Percentiles rank a stretch among this genome's conserved stretches.
phyloP scores from a whole-genome alignment of 1,284 basidiomycete species.

The Leccinum pachyderme region DNA sequence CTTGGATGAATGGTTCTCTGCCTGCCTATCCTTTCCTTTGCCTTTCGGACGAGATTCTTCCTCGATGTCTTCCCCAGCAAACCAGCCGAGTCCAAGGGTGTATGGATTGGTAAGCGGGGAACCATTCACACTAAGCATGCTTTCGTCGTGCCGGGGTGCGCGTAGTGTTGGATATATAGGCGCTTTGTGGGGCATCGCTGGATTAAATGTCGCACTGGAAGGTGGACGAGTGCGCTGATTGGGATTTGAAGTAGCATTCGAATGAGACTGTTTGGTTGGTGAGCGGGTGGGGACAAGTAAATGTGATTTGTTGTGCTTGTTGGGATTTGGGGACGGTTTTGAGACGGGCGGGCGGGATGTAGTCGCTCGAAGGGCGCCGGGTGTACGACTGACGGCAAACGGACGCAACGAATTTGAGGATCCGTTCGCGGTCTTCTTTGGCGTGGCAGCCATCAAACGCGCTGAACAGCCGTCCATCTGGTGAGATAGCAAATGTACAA shows the following conservation, averaged over 20 bases:
- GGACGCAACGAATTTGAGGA: slow-evolving; percentile 45
- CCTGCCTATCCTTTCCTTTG: slow-evolving; percentile 22
- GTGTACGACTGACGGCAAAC: slow-evolving; percentile 43
- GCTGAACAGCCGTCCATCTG: slow-evolving; percentile 38
- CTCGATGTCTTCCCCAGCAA: slow-evolving; percentile 37
- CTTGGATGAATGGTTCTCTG: slow-evolving; percentile 2
- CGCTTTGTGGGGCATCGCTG: slow-evolving; percentile 57
- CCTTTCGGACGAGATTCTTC: slow-evolving; percentile 6
- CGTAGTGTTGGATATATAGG: slow-evolving; percentile 56
- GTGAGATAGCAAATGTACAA: neutral
- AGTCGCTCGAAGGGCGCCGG: slow-evolving; percentile 38
- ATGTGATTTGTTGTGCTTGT: slow-evolving; percentile 41
- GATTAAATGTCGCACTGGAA: slow-evolving; percentile 70
- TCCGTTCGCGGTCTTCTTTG: slow-evolving; percentile 49
- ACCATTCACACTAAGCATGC: slow-evolving; percentile 72
- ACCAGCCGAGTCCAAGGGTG: slow-evolving; percentile 55
- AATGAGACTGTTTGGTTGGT: slow-evolving; percentile 41
- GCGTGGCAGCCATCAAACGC: slow-evolving; percentile 48
- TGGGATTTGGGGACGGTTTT: slow-evolving; percentile 53
- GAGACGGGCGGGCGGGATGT: slow-evolving; percentile 36
- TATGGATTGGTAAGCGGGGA: slow-evolving; percentile 75
- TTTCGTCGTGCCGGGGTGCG: slow-evolving; percentile 65
- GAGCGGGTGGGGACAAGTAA: slow-evolving; percentile 37
- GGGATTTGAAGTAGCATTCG: neutral
- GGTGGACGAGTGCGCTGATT: slow-evolving; percentile 46